Evolutionary conservation across 192 early-diverging fungal species (phyloP), one percentile per base, ranked within the genome.

Genomic region (Geosiphon pyriformis): DNA sequence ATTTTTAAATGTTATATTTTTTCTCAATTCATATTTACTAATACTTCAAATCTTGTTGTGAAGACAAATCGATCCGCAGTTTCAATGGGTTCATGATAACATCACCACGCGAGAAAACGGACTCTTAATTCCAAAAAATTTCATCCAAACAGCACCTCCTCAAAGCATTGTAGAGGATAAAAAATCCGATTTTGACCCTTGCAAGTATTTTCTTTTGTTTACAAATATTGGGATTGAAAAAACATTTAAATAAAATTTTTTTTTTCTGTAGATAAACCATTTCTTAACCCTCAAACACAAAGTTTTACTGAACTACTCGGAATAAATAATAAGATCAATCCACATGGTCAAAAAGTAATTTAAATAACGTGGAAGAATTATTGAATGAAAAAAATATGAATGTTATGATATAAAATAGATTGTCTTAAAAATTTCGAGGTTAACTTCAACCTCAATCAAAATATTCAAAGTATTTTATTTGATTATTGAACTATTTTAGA

Each of bases 221-320:
- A 49, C 57, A 52, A 31, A 37, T 23, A 4, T 46, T 2, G 55
- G 17, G 59, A 67, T 33, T 35, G 61, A 18, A 33, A 30, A 25
- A 26, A 15, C 61, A 30, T 51, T 23, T 47, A 23, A 20, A 63
- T 70, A 4, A 22, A 50, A 17, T 73, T 63, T 18, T 68, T 72
- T 29, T 15, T 20, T 53, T 32, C 55, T 37, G 22, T 66, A 87
- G 80, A 54, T 12, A 22, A 53, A 29, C 76, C 80, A 11, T 86
- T 88, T 32, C 68, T 82, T 4, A 98, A 96, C 71, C 93, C 92
- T 2, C 95, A 98, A 73, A 96, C 92, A 6, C 81, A 75, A 2
- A 78, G 69, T 10, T 87, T 96, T 53, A 93, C 91, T 71, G 67
- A 77, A 0, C 72, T 89, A 74, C 49, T 95, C 10, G 80, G 82